phyloP scores from a whole-genome alignment of 441 rosid genomes.

The Euphorbia celastroides region DNA sequence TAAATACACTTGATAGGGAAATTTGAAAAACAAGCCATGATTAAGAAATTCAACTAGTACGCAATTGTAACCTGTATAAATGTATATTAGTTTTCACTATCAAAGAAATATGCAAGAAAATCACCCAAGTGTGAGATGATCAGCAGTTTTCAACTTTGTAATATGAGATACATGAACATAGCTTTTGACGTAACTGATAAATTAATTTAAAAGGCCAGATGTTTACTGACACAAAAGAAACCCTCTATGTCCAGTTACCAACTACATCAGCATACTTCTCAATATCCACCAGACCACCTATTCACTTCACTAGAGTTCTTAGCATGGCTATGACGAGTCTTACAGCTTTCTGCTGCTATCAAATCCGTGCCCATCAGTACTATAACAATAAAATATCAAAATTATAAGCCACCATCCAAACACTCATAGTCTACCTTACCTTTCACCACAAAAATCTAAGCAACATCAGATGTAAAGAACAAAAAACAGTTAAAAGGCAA shows the following conservation, averaged over 20 bases:
- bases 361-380: neutral
- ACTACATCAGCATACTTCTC: neutral
- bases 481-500: neutral
- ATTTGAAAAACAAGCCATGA: too few relatives aligned
- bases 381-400: neutral
- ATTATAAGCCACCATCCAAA: conserved; percentile 4
- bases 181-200: neutral
- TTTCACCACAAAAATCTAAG: neutral
- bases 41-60: too few relatives aligned
- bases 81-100: too few relatives aligned
- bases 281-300: neutral
- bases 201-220: neutral
- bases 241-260: neutral
- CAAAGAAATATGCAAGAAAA: too few relatives aligned
- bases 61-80: too few relatives aligned
- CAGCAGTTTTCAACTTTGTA: neutral
- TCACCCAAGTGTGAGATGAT: too few relatives aligned
- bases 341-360: neutral
- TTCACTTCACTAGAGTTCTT: neutral
- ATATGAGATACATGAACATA: neutral
- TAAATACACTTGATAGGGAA: too few relatives aligned
- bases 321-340: neutral
- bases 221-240: neutral
- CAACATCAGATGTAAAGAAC: neutral
- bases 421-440: neutral